Base-by-base conservation (phyloP, 345 rosid species). In the Sisymbrium irio region DNA sequence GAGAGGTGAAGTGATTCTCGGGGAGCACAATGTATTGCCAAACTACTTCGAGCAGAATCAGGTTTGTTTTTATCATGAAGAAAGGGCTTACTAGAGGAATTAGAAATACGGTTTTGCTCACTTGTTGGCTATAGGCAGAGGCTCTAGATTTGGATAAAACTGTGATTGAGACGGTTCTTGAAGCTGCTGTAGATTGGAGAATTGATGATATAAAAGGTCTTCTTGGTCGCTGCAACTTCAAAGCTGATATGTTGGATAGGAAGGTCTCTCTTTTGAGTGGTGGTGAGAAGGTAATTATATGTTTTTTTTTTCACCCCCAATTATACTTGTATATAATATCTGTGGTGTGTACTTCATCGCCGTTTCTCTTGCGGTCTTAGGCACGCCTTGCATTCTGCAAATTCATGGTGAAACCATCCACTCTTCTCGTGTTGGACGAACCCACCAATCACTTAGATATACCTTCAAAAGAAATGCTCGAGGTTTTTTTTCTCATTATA, bases 31-130 rank as follows among this genome's bases (percentile, higher is more conserved):
- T 77, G 95, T 94, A 37, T 75, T 94, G 18, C 98, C 95, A 65
- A 94, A 94, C 85, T 94, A 94, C 82, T 94, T 94, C 75, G 98
- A 94, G 81, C 98, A 94, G 84, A 94, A 94, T 76, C 98, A 94
- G 95, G 98, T 88, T 4, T 59, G 83, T 66, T 39, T 39, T n/a
- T 56, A 1, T 9, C 36, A 22, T 59, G 35, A 14, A n/a, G 39
- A 46, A 9, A n/a, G 36, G 14, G 13, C 6, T 55, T 30, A 15
- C 1, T 32, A 33, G 14, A 57, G 42, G 62, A 5, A 35, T 57
- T 7, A 17, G 4, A 19, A 32, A 33, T 15, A 33, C 7, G 42
- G 62, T 57, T 28, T 73, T 66, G 6, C 45, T 56, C 14, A 60
- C 9, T 57, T 8, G 62, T 33, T 57, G 42, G 42, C 20, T 40